A percentile compares a stretch with the other conserved stretches of the same genome.
Evolutionary conservation across 495 filamentous ascomycete genomes (phyloP).

Genomic region (Copromyces sp.): DNA sequence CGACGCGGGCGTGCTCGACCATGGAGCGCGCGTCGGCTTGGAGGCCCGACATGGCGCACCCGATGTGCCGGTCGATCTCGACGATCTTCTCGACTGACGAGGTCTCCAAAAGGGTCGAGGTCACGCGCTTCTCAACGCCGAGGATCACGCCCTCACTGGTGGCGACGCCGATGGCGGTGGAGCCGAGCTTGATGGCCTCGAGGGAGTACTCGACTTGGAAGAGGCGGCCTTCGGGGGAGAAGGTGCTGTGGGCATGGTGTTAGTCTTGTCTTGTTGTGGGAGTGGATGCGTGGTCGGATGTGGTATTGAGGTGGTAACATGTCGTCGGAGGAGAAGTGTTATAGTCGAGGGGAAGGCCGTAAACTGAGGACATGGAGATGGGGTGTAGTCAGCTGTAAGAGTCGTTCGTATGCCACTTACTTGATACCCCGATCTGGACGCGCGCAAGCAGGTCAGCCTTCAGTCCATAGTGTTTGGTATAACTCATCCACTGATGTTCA

Average conservation of each 20-base stretch:
- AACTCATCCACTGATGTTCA: not conserved
- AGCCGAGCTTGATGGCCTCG: constrained; percentile 98
- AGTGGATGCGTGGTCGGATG: not conserved
- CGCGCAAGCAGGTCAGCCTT: not conserved
- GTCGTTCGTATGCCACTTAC: constrained; percentile 42
- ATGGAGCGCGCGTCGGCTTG: constrained; percentile 94
- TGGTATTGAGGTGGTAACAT: constrained; percentile 1
- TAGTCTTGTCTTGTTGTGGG: constrained; percentile 1
- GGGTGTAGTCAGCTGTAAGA: not conserved
- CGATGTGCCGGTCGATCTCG: constrained; percentile 96
- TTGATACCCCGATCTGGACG: constrained; percentile 93
- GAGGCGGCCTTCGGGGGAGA: constrained; percentile 98
- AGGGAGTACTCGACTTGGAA: constrained; percentile 99
- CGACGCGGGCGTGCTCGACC: constrained; percentile 95
- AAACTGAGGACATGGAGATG: no score
- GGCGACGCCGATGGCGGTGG: constrained; percentile 94
- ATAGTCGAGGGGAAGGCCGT: no score
- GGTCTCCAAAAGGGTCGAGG: constrained; percentile 90
- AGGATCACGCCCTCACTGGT: constrained; percentile 89
- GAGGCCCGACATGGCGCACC: constrained; percentile 94
- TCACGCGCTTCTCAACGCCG: constrained; percentile 98
- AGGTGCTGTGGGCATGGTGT: constrained; percentile 57
- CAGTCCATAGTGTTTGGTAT: not conserved
- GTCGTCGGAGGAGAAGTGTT: not conserved
- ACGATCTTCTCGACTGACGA: constrained; percentile 98